Conservation (phyloP, 306 rosid species). For the Biancaea sappan region DNA sequence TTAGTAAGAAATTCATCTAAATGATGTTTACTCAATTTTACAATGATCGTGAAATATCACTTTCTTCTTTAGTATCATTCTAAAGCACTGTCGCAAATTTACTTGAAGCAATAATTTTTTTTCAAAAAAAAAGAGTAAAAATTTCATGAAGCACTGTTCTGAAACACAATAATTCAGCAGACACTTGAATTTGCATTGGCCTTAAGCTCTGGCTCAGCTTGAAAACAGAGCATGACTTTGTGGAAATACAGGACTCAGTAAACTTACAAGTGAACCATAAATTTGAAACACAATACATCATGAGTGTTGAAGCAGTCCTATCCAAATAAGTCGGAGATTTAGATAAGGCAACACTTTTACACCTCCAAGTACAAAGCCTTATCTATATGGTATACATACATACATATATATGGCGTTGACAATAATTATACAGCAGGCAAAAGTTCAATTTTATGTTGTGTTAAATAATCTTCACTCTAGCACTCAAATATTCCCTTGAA, state of each 20-base stretch:
- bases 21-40: neutral
- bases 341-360: conserved; percentile 7
- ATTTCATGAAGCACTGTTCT: neutral
- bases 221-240: neutral
- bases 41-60: neutral
- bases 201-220: neutral
- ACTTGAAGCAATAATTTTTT: neutral
- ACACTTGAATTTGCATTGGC: neutral
- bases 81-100: no score
- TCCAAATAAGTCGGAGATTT: conserved; percentile 24
- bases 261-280: conserved; percentile 15
- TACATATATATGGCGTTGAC: conserved; percentile 31
- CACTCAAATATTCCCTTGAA: conserved; percentile 26
- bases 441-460: conserved; percentile 21
- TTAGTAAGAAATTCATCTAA: no score
- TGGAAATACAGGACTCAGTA: neutral
- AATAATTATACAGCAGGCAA: conserved; percentile 27
- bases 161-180: no score
- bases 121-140: no score
- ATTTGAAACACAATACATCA: conserved; percentile 22
- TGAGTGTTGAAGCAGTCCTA: conserved; percentile 18
- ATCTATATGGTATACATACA: no score
- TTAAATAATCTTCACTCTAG: conserved; percentile 28
- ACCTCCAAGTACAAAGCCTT: conserved; percentile 16
- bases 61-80: no score